phyloP scores from a whole-genome alignment of 805 yeast genomes.

The Cephaloascus fragrans region DNA sequence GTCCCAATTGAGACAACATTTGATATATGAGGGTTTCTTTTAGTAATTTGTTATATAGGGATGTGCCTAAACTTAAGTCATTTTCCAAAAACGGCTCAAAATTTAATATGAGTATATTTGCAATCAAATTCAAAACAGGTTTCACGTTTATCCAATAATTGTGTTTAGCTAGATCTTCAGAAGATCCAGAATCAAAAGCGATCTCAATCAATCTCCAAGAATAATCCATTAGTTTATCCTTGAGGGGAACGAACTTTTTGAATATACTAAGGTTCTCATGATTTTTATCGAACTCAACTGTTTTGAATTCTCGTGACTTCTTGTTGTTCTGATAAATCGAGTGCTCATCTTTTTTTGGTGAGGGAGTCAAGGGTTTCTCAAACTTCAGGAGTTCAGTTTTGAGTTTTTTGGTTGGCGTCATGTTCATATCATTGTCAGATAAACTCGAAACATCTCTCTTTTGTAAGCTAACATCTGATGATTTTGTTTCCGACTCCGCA shows the following conservation, averaged over 20 bases:
- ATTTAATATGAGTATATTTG: slow-evolving; percentile 1
- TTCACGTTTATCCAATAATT: slow-evolving; percentile 3
- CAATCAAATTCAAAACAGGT: slow-evolving; percentile 1
- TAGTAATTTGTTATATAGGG: not conserved
- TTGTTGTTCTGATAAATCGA: not conserved
- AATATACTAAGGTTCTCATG: not conserved
- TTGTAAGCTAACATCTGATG: no score
- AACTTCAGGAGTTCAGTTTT: not conserved
- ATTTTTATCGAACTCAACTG: not conserved
- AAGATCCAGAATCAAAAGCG: slow-evolving; percentile 1
- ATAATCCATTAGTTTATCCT: slow-evolving; percentile 1
- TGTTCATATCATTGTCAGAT: not conserved
- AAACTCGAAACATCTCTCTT: not conserved
- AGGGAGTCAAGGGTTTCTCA: not conserved
- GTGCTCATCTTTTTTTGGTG: not conserved
- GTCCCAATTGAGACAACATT: not conserved
- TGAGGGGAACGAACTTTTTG: not conserved
- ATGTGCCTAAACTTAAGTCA: not conserved
- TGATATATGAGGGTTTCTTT: not conserved
- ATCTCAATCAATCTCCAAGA: slow-evolving; percentile 3
- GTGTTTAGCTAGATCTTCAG: not conserved
- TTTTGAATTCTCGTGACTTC: not conserved
- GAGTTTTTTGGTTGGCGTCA: not conserved
- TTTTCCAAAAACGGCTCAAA: not conserved
- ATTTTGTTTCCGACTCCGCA: not conserved